phyloP scores from a whole-genome alignment of 225 moss, liverwort and hornwort species.

The Physcomitrium patens region DNA sequence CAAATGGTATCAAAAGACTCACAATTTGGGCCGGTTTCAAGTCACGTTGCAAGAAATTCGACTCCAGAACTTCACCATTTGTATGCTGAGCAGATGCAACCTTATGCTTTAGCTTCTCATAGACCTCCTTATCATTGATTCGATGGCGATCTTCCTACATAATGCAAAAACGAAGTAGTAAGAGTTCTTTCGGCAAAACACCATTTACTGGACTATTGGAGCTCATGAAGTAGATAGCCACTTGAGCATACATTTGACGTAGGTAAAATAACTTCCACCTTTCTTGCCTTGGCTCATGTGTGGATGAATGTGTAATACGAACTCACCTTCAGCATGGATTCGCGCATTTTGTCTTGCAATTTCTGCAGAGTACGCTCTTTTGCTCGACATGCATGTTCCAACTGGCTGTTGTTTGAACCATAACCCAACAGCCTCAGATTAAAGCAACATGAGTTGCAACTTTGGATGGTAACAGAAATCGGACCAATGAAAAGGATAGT shows the following conservation, averaged over 20 bases:
- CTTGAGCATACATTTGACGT: conserved; percentile 29
- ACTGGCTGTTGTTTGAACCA: conserved; percentile 67
- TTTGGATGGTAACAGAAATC: conserved; percentile 24
- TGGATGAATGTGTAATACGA: conserved; percentile 34
- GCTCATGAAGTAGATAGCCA: conserved; percentile 5
- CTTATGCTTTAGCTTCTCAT: conserved; percentile 92
- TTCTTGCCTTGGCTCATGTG: conserved; percentile 33
- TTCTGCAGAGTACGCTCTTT: conserved; percentile 88
- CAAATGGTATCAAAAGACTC: conserved; percentile 36
- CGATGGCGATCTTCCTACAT: conserved; percentile 82
- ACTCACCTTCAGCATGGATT: conserved; percentile 82
- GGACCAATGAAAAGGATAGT: conserved; percentile 8
- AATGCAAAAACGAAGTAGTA: background rate
- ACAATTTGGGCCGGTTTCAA: conserved; percentile 91
- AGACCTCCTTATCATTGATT: conserved; percentile 75
- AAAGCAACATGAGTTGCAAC: conserved; percentile 29
- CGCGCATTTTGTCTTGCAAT: conserved; percentile 92
- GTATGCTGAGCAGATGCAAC: conserved; percentile 76
- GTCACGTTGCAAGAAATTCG: conserved; percentile 85
- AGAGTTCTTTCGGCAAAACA: conserved; percentile 3
- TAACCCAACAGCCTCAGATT: conserved; percentile 38
- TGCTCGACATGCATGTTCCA: conserved; percentile 88
- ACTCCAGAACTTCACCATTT: conserved; percentile 81
- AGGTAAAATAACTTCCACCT: conserved; percentile 26
- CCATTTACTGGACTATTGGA: conserved; percentile 19